Percentiles rank a stretch among this genome's conserved stretches.
phyloP scores from a whole-genome alignment of 2,329 filamentous ascomycete genomes.

The Aspergillus quadricinctus region DNA sequence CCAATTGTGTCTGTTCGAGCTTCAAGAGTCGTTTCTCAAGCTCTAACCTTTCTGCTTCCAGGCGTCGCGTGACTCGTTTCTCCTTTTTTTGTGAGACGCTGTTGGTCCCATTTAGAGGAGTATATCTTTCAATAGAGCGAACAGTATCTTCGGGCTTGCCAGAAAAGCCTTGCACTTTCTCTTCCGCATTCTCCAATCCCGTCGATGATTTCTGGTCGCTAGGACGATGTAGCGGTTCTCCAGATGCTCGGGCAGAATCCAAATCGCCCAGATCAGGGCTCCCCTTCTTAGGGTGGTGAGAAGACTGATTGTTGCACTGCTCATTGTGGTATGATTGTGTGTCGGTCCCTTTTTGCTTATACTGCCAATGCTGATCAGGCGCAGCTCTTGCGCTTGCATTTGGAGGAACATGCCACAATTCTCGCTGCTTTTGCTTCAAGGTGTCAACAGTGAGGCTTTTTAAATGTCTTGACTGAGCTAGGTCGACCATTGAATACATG shows the following conservation, averaged over 20 bases:
- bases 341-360: not conserved
- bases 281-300: not conserved
- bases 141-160: constrained; percentile 2
- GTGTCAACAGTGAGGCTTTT: not conserved
- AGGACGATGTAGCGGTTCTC: constrained; percentile 2
- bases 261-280: not conserved
- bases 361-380: not conserved
- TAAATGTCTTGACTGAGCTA: not conserved
- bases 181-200: not conserved
- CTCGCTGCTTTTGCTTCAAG: constrained; percentile 4
- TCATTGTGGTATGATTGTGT: not conserved
- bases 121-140: constrained; percentile 10
- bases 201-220: not conserved
- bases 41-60: constrained; percentile 31
- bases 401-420: not conserved
- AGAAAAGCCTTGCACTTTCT: constrained; percentile 7
- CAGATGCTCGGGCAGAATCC: not conserved
- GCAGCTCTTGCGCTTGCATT: not conserved
- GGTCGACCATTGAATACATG: not conserved
- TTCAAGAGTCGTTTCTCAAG: constrained; percentile 19
- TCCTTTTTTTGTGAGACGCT: constrained; percentile 20
- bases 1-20: constrained; percentile 22
- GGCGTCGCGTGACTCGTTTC: constrained; percentile 25
- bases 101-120: constrained; percentile 19
- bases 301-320: not conserved